Conservation (phyloP, 352 stramenopile species). For the Globisporangium parvum region DNA sequence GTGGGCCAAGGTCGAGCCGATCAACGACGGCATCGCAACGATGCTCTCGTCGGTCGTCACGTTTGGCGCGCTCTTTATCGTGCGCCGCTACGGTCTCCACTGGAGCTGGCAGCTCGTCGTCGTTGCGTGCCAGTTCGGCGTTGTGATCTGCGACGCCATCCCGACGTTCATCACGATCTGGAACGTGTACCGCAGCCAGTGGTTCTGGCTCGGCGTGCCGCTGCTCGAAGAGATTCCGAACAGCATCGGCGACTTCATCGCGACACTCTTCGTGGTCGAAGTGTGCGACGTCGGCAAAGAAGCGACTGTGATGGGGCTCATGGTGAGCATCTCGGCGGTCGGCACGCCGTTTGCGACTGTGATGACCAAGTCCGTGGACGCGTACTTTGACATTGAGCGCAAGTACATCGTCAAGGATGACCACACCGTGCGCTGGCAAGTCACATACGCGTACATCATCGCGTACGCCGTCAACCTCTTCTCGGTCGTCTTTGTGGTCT, state of each 20-base stretch:
- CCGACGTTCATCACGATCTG: constrained; percentile 59
- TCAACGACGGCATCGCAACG: constrained; percentile 47
- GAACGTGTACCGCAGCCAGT: constrained; percentile 62
- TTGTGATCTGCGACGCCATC: constrained; percentile 40
- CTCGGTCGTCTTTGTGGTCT: constrained; percentile 37
- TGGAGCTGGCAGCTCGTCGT: constrained; percentile 53
- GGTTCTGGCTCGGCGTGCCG: constrained; percentile 59
- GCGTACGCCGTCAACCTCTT: constrained; percentile 48
- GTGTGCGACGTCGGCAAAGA: constrained; percentile 44
- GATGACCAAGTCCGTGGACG: constrained; percentile 51
- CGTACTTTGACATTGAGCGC: constrained; percentile 46
- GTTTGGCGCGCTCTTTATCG: constrained; percentile 29
- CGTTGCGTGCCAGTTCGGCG: constrained; percentile 28
- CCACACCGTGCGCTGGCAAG: constrained; percentile 34
- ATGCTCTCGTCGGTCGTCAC: constrained; percentile 40
- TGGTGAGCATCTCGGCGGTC: constrained; percentile 35
- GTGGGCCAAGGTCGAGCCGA: constrained; percentile 48
- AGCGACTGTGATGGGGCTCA: constrained; percentile 38
- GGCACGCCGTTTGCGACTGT: constrained; percentile 44
- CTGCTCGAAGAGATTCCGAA: constrained; percentile 44
- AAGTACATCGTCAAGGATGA: constrained; percentile 36
- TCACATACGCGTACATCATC: constrained; percentile 52
- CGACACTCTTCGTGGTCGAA: constrained; percentile 45
- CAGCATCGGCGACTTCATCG: constrained; percentile 39
- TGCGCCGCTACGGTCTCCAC: constrained; percentile 38